phyloP scores from a whole-genome alignment of 306 rosid genomes.

The Vigna radiata region DNA sequence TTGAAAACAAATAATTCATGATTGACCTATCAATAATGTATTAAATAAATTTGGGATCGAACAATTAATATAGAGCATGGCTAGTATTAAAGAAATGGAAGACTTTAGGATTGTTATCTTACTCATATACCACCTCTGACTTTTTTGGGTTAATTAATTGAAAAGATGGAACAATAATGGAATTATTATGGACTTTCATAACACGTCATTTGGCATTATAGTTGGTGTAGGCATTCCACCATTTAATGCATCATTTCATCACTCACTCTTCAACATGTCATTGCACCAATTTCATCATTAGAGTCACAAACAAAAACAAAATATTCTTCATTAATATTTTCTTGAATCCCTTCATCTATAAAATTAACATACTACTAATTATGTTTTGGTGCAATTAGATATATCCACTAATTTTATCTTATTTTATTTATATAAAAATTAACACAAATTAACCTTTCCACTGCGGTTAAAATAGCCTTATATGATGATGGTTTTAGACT shows the following conservation, averaged over 20 bases:
- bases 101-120: slow-evolving; percentile 28
- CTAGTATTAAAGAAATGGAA: neutral
- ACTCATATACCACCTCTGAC: slow-evolving; percentile 40
- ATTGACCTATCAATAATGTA: no score
- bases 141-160: slow-evolving; percentile 6
- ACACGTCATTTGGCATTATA: slow-evolving; percentile 35
- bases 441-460: no score
- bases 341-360: no score
- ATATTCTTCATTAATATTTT: no score
- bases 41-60: no score
- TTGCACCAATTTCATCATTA: neutral
- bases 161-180: slow-evolving; percentile 19
- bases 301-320: neutral
- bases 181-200: slow-evolving; percentile 5
- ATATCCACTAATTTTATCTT: no score
- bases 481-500: no score
- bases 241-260: neutral
- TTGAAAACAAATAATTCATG: no score
- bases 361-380: no score
- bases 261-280: neutral
- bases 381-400: no score
- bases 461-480: no score
- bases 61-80: neutral
- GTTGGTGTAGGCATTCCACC: neutral
- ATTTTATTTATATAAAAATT: no score